phyloP scores from a whole-genome alignment of 192 early-diverging fungal species.

The Linnemannia schmuckeri region DNA sequence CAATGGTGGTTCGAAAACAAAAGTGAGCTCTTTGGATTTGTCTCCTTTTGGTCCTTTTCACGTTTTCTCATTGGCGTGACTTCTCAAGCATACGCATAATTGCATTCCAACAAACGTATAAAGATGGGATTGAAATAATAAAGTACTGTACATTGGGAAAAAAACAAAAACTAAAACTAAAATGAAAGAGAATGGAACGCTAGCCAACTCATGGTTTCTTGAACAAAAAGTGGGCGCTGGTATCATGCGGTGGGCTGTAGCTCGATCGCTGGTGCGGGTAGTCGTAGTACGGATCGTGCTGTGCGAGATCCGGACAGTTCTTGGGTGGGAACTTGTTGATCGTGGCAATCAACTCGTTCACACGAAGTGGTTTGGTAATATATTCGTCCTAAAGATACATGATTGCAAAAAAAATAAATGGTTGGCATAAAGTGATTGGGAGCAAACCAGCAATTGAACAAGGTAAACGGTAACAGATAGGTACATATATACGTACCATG shows the following conservation, averaged over 20 bases:
- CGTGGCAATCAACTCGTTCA: constrained; percentile 74
- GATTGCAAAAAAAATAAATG: not conserved
- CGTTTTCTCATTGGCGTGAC: no score
- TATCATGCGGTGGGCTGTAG: constrained; percentile 38
- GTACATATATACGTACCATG: constrained; percentile 69
- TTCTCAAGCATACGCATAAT: no score
- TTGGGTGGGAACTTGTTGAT: constrained; percentile 76
- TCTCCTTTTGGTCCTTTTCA: not conserved
- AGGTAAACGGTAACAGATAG: not conserved
- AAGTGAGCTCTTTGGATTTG: no score
- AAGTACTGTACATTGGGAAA: not conserved
- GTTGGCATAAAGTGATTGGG: not conserved
- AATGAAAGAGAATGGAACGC: not conserved
- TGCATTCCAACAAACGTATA: not conserved
- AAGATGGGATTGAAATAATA: not conserved
- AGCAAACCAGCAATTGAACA: not conserved
- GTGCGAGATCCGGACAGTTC: constrained; percentile 50
- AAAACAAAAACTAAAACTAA: not conserved
- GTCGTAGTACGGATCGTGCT: constrained; percentile 48
- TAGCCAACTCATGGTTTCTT: constrained; percentile 20
- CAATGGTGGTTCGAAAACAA: not conserved
- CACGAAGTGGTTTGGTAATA: constrained; percentile 73
- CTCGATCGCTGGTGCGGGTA: constrained; percentile 31
- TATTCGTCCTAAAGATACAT: constrained; percentile 63
- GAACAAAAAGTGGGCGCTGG: constrained; percentile 30